Conservation (phyloP, 306 rosid genomes). For the Crataegus laevigata region DNA sequence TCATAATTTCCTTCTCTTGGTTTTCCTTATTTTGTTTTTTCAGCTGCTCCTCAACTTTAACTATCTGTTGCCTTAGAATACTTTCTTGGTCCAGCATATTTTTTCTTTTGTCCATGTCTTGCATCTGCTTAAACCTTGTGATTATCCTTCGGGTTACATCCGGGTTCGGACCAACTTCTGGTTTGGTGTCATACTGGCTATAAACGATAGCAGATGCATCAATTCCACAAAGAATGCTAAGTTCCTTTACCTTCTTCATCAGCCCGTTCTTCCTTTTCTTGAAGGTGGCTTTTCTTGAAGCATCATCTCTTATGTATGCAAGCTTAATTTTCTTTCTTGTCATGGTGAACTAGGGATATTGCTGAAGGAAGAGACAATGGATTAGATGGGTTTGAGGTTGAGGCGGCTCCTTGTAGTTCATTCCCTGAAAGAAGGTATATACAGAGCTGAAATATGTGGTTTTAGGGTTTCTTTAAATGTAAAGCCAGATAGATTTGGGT, state of each 20-base stretch:
- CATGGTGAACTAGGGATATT: neutral
- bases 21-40: slow-evolving; percentile 4
- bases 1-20: slow-evolving; percentile 7
- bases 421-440: neutral
- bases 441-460: neutral
- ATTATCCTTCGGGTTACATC: neutral
- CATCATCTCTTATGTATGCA: slow-evolving; percentile 12
- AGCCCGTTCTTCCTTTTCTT: slow-evolving; percentile 22
- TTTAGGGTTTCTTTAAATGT: neutral
- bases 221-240: slow-evolving; percentile 19
- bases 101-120: neutral
- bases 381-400: neutral
- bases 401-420: neutral
- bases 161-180: slow-evolving; percentile 12
- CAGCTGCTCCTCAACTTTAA: slow-evolving; percentile 1
- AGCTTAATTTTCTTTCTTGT: slow-evolving; percentile 17
- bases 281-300: slow-evolving; percentile 17
- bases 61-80: neutral
- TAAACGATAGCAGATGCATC: slow-evolving; percentile 6
- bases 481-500: neutral
- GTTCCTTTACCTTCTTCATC: slow-evolving; percentile 14
- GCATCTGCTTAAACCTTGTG: neutral
- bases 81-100: slow-evolving; percentile 12
- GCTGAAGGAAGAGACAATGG: neutral
- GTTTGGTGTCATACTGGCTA: neutral